Evolutionary conservation across 768 basidiomycete species (phyloP), one percentile per base, ranked within the genome.

Genomic region (Mycena vulgaris): DNA sequence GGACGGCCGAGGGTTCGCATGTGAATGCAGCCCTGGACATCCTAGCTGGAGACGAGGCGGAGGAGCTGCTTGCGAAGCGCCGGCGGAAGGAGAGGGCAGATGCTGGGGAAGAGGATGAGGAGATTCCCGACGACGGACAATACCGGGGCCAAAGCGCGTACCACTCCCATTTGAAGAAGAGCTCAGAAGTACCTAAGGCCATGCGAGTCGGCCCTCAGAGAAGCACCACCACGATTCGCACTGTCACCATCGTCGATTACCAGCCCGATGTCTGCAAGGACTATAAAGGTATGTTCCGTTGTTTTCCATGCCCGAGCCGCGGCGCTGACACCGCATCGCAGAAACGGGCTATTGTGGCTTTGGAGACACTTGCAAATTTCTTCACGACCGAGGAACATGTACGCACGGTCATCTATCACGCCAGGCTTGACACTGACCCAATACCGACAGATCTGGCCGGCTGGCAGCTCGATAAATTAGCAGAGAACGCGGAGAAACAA

Each of bases 191-290:
- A 11, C 93, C 95, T 3, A 96, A 96, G 79, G 90, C 93, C 21
- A 96, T 96, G 92, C 89, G 92, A 71, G 90, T 89, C 61, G 96
- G 89, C 55, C 97, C 89, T 73, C 95, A 93, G 80, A 86, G 92
- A 79, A 91, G 82, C 78, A 90, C 83, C 49, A 93, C 79, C 83
- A 98, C 94, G 68, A 95, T 99, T 74, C 89, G 96, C 64, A 97
- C 95, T 3, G 97, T 97, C 52, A 99, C 97, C 5, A 92, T 98
- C 66, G 88, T 95, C 52, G 97, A 99, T 85, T 99, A 98, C 82
- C 97, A 99, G 80, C 97, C 97, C 3, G 97, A 99, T 77, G 97
- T 99, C 21, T 99, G 97, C 83, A 99, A 99, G 81, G 97, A 99
- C 81, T 99, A 99, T 82, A 98, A 98, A 90, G 96, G 96, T 95